phyloP scores from a whole-genome alignment of 1,284 basidiomycete genomes.

The Rhodofomes roseus region DNA sequence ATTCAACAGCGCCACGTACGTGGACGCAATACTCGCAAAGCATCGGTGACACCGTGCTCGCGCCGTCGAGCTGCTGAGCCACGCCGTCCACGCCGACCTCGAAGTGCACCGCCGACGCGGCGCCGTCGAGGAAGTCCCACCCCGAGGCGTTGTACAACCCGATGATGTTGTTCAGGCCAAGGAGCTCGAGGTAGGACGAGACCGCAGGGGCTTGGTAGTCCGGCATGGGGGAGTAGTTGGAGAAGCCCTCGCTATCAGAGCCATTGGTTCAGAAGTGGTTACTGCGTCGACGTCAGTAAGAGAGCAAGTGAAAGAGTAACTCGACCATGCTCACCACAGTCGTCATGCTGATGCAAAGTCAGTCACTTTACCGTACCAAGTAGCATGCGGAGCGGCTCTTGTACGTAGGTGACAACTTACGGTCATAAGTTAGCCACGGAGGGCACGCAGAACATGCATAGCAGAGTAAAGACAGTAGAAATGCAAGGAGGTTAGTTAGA shows the following conservation, averaged over 20 bases:
- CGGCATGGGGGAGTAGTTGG: constrained; percentile 53
- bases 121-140: constrained; percentile 4
- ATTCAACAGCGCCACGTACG: constrained; percentile 56
- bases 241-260: constrained; percentile 72
- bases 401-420: no score
- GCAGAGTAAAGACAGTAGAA: no score
- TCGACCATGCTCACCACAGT: no score
- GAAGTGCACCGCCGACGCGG: constrained; percentile 35
- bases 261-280: no score
- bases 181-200: constrained; percentile 34
- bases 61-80: constrained; percentile 46
- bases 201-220: constrained; percentile 46
- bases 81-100: constrained; percentile 39
- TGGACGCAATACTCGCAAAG: constrained; percentile 52
- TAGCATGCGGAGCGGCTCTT: no score
- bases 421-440: no score
- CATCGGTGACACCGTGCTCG: constrained; percentile 37
- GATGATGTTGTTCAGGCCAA: constrained; percentile 41
- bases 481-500: no score
- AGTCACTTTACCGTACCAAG: no score
- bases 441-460: no score
- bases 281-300: no score
- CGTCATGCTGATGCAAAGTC: no score
- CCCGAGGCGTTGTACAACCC: constrained; percentile 52
- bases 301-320: no score